These are phyloP conservation scores for Vigna hirtella DNA, from an alignment of 306 rosid genomes.

Conservation along the genomic window DNA sequence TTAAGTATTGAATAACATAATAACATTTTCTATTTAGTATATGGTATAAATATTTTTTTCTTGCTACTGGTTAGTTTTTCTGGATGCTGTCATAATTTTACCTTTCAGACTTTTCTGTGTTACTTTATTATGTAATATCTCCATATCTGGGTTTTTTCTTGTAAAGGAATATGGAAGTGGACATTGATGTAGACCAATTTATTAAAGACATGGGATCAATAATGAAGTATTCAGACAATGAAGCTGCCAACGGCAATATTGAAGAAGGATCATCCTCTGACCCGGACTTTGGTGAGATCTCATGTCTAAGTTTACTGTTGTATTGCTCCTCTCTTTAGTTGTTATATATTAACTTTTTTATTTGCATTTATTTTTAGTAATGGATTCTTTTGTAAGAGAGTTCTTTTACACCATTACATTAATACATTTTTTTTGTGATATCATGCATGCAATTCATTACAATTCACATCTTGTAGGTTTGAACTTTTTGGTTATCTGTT, in stretches of 20 bases:
- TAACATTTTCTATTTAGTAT: slow-evolving; percentile 25
- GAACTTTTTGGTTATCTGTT: slow-evolving; percentile 18
- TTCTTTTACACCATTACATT: neutral
- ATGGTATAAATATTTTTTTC: slow-evolving; percentile 3
- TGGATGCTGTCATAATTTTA: slow-evolving; percentile 21
- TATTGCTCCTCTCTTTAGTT: slow-evolving; percentile 13
- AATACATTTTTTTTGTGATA: slow-evolving; percentile 5
- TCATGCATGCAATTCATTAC: slow-evolving; percentile 2
- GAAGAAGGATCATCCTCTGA: slow-evolving; percentile 85
- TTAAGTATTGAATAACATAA: neutral
- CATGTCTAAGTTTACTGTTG: slow-evolving; percentile 8
- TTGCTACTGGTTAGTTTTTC: slow-evolving; percentile 3
- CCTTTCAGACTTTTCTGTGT: slow-evolving; percentile 14
- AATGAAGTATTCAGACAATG: slow-evolving; percentile 60
- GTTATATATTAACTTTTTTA: neutral
- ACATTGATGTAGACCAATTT: slow-evolving; percentile 78
- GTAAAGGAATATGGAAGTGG: slow-evolving; percentile 82
- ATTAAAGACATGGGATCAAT: slow-evolving; percentile 78
- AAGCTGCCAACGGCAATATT: slow-evolving; percentile 54
- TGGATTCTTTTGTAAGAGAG: slow-evolving; percentile 2
- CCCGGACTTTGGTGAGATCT: slow-evolving; percentile 76
- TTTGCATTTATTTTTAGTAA: slow-evolving; percentile 5
- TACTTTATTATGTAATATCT: slow-evolving; percentile 24
- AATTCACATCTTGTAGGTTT: slow-evolving; percentile 25
- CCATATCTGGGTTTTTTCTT: slow-evolving; percentile 44